Percentiles rank a stretch among this genome's conserved stretches.
Conservation (phyloP, 176 grass and related monocot genomes). For the Hyparrhenia diplandra region DNA sequence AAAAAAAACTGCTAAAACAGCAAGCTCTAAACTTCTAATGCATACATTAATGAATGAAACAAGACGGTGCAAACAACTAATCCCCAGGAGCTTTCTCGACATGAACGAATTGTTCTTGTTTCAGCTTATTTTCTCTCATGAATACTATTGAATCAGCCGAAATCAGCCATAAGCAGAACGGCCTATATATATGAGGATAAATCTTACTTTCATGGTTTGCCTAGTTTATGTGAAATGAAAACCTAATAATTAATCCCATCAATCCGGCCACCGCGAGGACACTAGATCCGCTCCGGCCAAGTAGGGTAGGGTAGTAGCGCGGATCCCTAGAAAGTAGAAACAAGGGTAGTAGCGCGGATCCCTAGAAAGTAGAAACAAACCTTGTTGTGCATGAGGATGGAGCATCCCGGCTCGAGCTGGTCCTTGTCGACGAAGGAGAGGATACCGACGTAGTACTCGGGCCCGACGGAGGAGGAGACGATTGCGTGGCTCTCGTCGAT, state of each 20-base stretch:
- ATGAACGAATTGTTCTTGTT: too few species aligned
- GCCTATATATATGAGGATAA: too few species aligned
- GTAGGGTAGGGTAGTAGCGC: background rate
- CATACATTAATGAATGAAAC: too few species aligned
- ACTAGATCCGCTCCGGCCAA: slow-evolving; percentile 12
- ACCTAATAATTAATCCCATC: background rate
- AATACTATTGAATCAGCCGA: too few species aligned
- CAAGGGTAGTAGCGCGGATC: too few species aligned
- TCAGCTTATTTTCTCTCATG: too few species aligned
- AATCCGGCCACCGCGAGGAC: background rate
- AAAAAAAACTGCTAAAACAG: too few species aligned
- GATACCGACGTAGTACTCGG: slow-evolving; percentile 86
- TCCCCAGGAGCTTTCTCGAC: too few species aligned
- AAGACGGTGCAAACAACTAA: too few species aligned
- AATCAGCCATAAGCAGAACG: too few species aligned
- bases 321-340: background rate
- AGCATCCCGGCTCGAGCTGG: slow-evolving; percentile 84
- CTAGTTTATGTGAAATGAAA: background rate
- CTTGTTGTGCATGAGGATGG: slow-evolving; percentile 96
- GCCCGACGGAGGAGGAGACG: slow-evolving; percentile 76
- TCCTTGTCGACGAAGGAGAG: slow-evolving; percentile 90
- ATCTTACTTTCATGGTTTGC: too few species aligned
- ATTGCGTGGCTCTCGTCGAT: slow-evolving; percentile 90
- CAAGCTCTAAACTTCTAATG: too few species aligned
- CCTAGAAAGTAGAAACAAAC: background rate